Base-by-base conservation (phyloP, 2,329 filamentous ascomycete species). In the Orbilia quercus region DNA sequence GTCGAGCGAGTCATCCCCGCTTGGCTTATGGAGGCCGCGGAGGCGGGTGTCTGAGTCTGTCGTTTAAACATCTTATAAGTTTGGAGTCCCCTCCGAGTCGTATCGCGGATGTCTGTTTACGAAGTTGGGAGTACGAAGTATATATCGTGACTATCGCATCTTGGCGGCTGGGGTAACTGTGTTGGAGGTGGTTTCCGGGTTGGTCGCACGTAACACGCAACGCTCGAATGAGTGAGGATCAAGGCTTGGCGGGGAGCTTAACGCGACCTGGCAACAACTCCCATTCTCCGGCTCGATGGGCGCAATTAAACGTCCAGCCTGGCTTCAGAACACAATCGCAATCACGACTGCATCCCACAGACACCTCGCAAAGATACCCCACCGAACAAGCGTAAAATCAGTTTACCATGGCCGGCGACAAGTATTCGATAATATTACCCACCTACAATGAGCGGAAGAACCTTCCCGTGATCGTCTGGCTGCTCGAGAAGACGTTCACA, bases 381-480 rank as follows among this genome's bases (percentile, higher is more conserved):
- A 60, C 20, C 7, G 18, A 38, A 69, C 45, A 7, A 50, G 45
- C 23, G 22, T 14, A 31, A 20, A 2, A 50, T 53, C 28, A 58
- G 14, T 38, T 11, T 60, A 74, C 67, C 42, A 76, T 75, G 66
- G 53, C 69, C 53, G 83, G 85, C 77, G 85, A 95, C 85, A 96
- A 94, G 83, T 99, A 97, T 86, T 96, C 94, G 77, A 90, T 99
- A 80, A 94, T 99, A 80, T 88, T 99, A 76, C 95, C 95, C 67
- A 99, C 95, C 75, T 99, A 96, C 88, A 98, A 99, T 82, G 95
- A 99, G 87, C 91, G 95, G 80, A 89, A 89, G 82, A 99, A 99
- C 84, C 88, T 99, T 77, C 95, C 95, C 79, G 95, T 99, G 81
- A 92, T 98, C 80, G 88, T 90, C 79, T 98, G 92, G 91, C 84